Evolutionary conservation across 2,329 filamentous ascomycete species (phyloP).

Genomic region (Ophiocordyceps camponoti-rufipedis): DNA sequence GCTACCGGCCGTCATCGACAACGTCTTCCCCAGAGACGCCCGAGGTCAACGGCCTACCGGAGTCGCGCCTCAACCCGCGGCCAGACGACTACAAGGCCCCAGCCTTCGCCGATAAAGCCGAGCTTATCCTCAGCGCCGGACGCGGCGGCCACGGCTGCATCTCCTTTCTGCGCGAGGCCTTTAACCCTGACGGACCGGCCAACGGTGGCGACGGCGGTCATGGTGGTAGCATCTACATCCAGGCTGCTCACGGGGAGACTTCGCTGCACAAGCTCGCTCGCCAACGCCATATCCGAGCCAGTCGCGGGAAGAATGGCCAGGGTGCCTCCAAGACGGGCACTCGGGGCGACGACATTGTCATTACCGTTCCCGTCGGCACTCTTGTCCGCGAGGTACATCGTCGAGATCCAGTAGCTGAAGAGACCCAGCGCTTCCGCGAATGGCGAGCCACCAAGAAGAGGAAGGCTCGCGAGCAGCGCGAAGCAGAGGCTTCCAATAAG

Average conservation of each 20-base stretch:
- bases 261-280: constrained; percentile 83
- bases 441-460: constrained; percentile 15
- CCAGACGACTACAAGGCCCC: constrained; percentile 72
- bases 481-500: constrained; percentile 13
- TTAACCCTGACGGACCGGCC: constrained; percentile 69
- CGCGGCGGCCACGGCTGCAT: constrained; percentile 82
- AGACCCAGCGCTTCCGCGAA: constrained; percentile 21
- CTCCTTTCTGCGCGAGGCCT: constrained; percentile 84
- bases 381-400: constrained; percentile 70
- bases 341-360: constrained; percentile 69
- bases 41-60: constrained; percentile 18
- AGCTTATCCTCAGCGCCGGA: constrained; percentile 60
- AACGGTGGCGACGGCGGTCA: constrained; percentile 91
- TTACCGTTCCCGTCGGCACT: constrained; percentile 85
- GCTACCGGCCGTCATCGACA: constrained; percentile 4
- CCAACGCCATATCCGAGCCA: constrained; percentile 54
- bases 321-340: constrained; percentile 57
- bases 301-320: constrained; percentile 59
- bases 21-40: constrained; percentile 8
- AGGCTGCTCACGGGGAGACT: constrained; percentile 79
- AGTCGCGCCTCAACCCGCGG: constrained; percentile 55
- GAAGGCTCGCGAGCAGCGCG: constrained; percentile 8
- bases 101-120: constrained; percentile 75
- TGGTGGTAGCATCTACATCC: constrained; percentile 86
- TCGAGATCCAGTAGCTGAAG: constrained; percentile 57